Base-by-base conservation (phyloP, 129 eudicot species). In the carrot (Daucus carota) region DNA sequence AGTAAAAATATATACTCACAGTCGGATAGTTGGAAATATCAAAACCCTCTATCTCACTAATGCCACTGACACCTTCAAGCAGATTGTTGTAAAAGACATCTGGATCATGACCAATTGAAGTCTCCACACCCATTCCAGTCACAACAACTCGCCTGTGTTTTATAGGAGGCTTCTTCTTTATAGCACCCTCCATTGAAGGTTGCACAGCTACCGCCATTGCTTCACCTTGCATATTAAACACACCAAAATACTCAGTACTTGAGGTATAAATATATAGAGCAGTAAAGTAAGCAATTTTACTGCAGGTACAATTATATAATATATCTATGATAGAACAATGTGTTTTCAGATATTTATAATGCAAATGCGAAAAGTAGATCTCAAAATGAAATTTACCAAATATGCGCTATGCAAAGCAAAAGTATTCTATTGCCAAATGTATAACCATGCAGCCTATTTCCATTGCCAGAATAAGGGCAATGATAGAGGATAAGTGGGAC, bases 111-210 rank as follows among this genome's bases (percentile, higher is more conserved):
- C 98, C 98, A 68, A 93, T 46, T 44, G 98, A 89, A 60, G 97
- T 90, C 78, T 83, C 98, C 34, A 93, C 98, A 32, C 98, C 98
- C 92, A 93, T 84, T 65, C 98, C 98, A 28, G 98, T 93, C 34
- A 93, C 98, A 66, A 93, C 98, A 12, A 93, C 98, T 77, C 97
- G 85, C 81, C 96, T 87, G 69, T 90, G 84, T 81, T 85, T 90
- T 24, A 85, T 85, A 44, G 82, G 79, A 18, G 86, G 98, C 80
- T 90, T 90, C 83, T 76, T 88, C 81, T 82, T 84, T 20, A 75
- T 52, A 42, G 83, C 40, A 2, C 54, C 68, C 74, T 90, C 92
- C 86, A 79, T 84, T 10, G 84, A 79, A 38, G 95, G 95, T 77
- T 88, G 88, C 80, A 88, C 82, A 79, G 96, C 92, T 22, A 93